A percentile compares a stretch with the other conserved stretches of the same genome.
phyloP scores from a whole-genome alignment of 1,139 yeast genomes.

The Wickerhamiella pararugosa region DNA sequence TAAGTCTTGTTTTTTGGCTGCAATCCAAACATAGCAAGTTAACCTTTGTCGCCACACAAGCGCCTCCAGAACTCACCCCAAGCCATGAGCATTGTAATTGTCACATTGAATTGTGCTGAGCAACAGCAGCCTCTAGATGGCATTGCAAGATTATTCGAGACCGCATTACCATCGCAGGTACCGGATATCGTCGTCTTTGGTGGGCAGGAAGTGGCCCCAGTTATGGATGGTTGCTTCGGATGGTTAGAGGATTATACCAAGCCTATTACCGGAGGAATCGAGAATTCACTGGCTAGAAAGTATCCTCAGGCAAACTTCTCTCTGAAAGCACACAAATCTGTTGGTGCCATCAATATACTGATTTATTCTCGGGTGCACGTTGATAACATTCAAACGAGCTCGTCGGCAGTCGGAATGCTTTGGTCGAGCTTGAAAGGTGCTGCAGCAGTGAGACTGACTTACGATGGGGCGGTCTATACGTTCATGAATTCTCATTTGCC shows the following conservation, averaged over 20 bases:
- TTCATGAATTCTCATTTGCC: conserved; percentile 58
- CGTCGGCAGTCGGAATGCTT: conserved; percentile 29
- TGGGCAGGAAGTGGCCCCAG: conserved; percentile 57
- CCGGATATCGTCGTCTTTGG: conserved; percentile 36
- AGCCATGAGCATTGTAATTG: conserved; percentile 1
- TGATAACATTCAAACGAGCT: conserved; percentile 19
- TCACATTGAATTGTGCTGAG: conserved; percentile 6
- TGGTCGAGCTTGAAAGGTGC: conserved; percentile 65
- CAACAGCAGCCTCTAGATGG: conserved; percentile 2
- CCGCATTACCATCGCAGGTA: not conserved
- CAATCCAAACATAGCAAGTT: too few relatives aligned
- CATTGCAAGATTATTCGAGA: not conserved
- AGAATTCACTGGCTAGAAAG: conserved; percentile 28
- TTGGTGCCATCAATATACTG: conserved; percentile 56
- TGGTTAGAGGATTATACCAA: conserved; percentile 31
- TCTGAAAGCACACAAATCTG: conserved; percentile 32
- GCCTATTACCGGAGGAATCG: conserved; percentile 29
- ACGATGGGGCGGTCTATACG: conserved; percentile 32
- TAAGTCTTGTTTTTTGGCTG: too few relatives aligned
- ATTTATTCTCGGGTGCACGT: conserved; percentile 31
- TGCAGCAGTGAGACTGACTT: conserved; percentile 39
- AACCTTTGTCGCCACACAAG: too few relatives aligned
- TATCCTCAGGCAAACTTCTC: conserved; percentile 30
- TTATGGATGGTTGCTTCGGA: conserved; percentile 45
- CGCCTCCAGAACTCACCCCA: not conserved